Conservation (phyloP, 805 yeast genomes). For the Ogataea degrootiae region DNA sequence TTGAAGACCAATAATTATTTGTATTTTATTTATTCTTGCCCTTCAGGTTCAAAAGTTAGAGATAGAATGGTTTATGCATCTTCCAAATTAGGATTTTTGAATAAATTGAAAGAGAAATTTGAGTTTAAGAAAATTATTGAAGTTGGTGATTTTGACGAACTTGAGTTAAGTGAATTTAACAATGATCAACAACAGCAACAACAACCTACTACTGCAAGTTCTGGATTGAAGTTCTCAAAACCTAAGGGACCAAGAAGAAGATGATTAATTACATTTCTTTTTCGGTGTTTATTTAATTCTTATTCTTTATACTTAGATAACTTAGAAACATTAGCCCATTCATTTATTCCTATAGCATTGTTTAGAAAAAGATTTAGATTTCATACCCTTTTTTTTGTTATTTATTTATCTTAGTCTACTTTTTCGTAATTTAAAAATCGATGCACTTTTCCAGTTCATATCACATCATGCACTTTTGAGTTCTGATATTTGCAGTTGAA, state of each 20-base stretch:
- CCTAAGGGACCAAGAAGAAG: constrained; percentile 72
- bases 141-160: constrained; percentile 68
- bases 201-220: constrained; percentile 1
- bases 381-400: no score
- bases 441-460: no score
- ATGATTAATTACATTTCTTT: constrained; percentile 7
- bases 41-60: constrained; percentile 82
- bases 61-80: constrained; percentile 93
- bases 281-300: neutral
- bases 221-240: constrained; percentile 41
- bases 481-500: no score
- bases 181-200: constrained; percentile 8
- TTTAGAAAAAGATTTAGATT: no score
- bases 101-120: constrained; percentile 39
- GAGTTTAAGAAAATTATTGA: constrained; percentile 49
- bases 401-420: no score
- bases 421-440: no score
- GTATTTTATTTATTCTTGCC: constrained; percentile 80
- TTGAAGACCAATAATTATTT: constrained; percentile 36
- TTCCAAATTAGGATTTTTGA: constrained; percentile 57
- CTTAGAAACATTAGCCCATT: no score
- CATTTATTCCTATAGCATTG: no score
- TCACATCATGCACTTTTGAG: no score
- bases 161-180: constrained; percentile 49
- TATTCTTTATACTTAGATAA: neutral